phyloP scores from a whole-genome alignment of 2,329 filamentous ascomycete genomes.

The Amesomyces nigricolor region DNA sequence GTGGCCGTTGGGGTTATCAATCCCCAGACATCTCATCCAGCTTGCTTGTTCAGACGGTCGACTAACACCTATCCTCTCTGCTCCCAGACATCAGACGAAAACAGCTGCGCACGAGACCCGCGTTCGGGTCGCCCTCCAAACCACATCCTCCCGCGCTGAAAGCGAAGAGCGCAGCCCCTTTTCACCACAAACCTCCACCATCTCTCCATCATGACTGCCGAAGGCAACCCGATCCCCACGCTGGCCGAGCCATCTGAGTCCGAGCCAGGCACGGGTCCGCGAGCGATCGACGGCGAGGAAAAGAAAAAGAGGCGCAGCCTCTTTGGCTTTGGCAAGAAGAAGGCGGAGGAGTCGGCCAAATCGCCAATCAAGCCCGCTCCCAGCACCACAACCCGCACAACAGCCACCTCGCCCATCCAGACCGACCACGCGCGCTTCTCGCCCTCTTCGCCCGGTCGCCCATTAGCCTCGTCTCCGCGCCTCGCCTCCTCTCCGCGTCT shows the following conservation, averaged over 20 bases:
- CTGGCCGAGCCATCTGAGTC: slow-evolving; percentile 26
- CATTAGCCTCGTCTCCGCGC: slow-evolving; percentile 25
- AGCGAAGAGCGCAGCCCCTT: neutral
- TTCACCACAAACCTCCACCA: neutral
- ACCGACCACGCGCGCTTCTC: slow-evolving; percentile 35
- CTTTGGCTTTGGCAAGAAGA: slow-evolving; percentile 60
- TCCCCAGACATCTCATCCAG: neutral
- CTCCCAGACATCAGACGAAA: neutral
- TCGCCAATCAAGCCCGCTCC: slow-evolving; percentile 29
- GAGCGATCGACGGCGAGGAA: slow-evolving; percentile 27
- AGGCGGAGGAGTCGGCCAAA: slow-evolving; percentile 38
- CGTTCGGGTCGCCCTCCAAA: neutral
- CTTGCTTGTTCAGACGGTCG: too few species aligned
- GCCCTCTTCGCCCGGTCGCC: slow-evolving; percentile 60
- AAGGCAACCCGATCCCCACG: slow-evolving; percentile 28
- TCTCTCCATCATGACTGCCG: slow-evolving; percentile 27
- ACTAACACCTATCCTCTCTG: slow-evolving; percentile 4
- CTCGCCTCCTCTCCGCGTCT: slow-evolving; percentile 68
- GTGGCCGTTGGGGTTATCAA: slow-evolving; percentile 10
- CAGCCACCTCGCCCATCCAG: slow-evolving; percentile 30
- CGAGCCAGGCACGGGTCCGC: slow-evolving; percentile 25
- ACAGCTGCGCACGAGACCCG: neutral
- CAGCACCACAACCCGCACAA: slow-evolving; percentile 30
- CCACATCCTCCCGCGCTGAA: neutral
- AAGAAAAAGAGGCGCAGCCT: slow-evolving; percentile 50